These are phyloP conservation scores for Talaromyces sp. DNA, from an alignment of 2,329 filamentous ascomycete genomes.

Conservation along the genomic window DNA sequence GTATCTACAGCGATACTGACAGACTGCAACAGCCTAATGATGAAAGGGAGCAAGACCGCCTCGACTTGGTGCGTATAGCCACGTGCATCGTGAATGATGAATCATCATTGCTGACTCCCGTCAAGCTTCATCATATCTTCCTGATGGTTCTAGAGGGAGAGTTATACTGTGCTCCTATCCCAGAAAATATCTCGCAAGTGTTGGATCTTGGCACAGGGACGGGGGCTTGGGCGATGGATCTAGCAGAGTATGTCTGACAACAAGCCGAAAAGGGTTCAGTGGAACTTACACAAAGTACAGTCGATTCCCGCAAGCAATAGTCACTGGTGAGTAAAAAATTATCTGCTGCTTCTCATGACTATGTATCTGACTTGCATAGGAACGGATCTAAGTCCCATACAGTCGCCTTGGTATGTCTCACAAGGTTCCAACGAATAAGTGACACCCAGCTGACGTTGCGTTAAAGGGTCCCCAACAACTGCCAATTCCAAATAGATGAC, in stretches of 20 bases:
- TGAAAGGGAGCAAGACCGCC: conserved; percentile 12
- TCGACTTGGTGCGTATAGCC: conserved; percentile 10
- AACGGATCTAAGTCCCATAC: conserved; percentile 24
- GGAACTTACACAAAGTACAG: background rate
- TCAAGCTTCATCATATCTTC: conserved; percentile 25
- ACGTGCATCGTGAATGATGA: background rate
- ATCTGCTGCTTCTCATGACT: background rate
- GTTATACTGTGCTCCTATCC: conserved; percentile 22
- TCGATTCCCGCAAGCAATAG: conserved; percentile 11
- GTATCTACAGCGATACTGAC: background rate
- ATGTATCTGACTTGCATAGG: background rate
- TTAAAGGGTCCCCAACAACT: conserved; percentile 11
- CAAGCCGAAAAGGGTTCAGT: conserved; percentile 18
- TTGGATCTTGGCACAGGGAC: conserved; percentile 16
- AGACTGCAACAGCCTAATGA: conserved; percentile 5
- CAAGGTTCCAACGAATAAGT: background rate
- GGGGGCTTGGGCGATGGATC: conserved; percentile 13
- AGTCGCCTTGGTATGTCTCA: conserved; percentile 25
- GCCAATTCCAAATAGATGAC: conserved; percentile 24
- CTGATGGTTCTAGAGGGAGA: conserved; percentile 18
- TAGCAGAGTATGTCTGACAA: conserved; percentile 15
- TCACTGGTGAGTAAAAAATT: conserved; percentile 16
- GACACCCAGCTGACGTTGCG: background rate
- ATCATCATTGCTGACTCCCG: background rate
- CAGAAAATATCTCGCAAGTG: background rate